A percentile compares a stretch with the other conserved stretches of the same genome.
These are phyloP conservation scores for Harringtonia aguacate DNA, from an alignment of 2,329 filamentous ascomycete species.

Conservation along the genomic window DNA sequence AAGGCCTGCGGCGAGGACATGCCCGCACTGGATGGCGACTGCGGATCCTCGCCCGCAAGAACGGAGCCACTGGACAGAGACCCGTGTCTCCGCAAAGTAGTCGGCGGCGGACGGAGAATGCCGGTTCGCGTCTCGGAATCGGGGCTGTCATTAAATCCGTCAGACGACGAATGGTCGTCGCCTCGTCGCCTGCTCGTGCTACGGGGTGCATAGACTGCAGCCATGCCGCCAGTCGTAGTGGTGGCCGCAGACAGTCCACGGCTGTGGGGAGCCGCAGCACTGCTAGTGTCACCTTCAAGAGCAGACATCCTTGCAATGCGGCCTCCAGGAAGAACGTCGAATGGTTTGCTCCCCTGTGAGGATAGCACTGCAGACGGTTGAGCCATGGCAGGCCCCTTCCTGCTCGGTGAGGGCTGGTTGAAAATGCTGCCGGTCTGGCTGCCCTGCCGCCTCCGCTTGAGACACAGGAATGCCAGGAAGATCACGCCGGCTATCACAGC, in stretches of 20 bases:
- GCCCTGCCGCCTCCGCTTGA: constrained; percentile 37
- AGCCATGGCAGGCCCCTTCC: constrained; percentile 33
- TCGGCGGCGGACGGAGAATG: constrained; percentile 46
- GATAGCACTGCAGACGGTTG: constrained; percentile 19
- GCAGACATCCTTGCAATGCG: constrained; percentile 95
- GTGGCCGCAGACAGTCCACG: constrained; percentile 19
- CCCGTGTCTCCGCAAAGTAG: constrained; percentile 60
- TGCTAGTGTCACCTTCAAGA: constrained; percentile 58
- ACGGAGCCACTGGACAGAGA: constrained; percentile 80
- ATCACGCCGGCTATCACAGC: constrained; percentile 58
- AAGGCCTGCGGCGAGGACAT: constrained; percentile 79
- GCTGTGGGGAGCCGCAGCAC: constrained; percentile 45
- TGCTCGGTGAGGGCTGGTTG: constrained; percentile 77
- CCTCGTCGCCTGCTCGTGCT: constrained; percentile 30
- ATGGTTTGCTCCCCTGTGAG: constrained; percentile 18
- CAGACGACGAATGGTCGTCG: constrained; percentile 57
- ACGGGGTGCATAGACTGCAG: constrained; percentile 33
- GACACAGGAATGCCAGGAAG: constrained; percentile 51
- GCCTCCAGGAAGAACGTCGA: constrained; percentile 72
- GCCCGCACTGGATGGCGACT: constrained; percentile 63
- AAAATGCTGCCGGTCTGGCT: constrained; percentile 66
- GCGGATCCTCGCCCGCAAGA: constrained; percentile 57
- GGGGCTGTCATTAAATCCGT: constrained; percentile 61
- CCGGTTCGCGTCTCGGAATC: constrained; percentile 51
- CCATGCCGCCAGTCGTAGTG: constrained; percentile 34